These are phyloP conservation scores for Microcos paniculata DNA, from an alignment of 345 rosid species.

Conservation along the genomic window DNA sequence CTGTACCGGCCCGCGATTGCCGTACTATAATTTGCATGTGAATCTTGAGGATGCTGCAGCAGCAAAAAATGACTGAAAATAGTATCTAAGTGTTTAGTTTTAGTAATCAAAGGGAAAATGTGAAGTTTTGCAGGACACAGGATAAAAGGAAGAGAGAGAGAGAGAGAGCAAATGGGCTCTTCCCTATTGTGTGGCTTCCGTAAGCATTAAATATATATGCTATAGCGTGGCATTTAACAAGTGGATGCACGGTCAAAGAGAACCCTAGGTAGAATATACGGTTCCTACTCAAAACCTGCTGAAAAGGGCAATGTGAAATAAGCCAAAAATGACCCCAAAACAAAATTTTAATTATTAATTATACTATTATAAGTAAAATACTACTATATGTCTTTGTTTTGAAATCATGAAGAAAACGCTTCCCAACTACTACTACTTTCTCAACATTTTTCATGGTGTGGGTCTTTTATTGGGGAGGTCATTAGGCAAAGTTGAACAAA, in stretches of 20 bases:
- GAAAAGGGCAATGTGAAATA: background rate
- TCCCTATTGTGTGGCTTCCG: background rate
- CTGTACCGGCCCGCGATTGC: background rate
- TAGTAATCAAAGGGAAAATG: background rate
- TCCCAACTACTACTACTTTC: background rate
- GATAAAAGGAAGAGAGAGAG: background rate
- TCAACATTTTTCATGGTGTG: background rate
- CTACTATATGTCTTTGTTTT: background rate
- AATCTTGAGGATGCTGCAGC: constrained; percentile 74
- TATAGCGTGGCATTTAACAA: constrained; percentile 8
- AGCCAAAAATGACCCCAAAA: background rate
- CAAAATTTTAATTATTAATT: no score
- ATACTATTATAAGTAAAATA: no score
- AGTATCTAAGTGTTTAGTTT: background rate
- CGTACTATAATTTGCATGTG: constrained; percentile 41
- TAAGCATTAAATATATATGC: background rate
- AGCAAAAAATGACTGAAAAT: constrained; percentile 52
- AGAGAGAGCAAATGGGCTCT: background rate
- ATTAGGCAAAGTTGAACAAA: background rate
- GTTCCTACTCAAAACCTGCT: background rate
- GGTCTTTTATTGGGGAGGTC: background rate
- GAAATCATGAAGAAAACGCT: background rate
- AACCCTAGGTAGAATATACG: constrained; percentile 10
- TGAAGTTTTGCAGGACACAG: constrained; percentile 1
- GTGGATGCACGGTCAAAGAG: constrained; percentile 11